phyloP scores from a whole-genome alignment of 495 filamentous ascomycete genomes.

The Penicillium canariense region DNA sequence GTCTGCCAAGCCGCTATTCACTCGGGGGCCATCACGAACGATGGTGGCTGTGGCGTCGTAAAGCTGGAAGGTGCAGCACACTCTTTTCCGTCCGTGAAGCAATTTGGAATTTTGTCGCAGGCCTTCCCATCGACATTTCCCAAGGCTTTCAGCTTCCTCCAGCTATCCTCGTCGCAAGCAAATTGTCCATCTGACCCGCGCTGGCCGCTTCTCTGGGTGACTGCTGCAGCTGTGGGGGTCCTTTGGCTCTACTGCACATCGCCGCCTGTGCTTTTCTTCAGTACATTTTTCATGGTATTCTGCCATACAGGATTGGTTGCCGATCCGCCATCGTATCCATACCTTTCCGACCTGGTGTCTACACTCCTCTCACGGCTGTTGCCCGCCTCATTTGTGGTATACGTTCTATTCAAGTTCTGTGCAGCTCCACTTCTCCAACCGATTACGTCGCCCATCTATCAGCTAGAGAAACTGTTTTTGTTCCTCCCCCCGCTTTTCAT shows the following conservation, averaged over 20 bases:
- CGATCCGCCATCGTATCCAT: constrained; percentile 62
- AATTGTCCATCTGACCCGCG: constrained; percentile 58
- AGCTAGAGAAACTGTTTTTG: constrained; percentile 69
- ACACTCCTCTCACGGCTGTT: constrained; percentile 68
- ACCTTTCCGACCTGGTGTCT: constrained; percentile 62
- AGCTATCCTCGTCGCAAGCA: constrained; percentile 36
- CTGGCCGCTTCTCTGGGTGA: constrained; percentile 74
- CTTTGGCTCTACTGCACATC: constrained; percentile 70
- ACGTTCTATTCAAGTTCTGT: constrained; percentile 72
- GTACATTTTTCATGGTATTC: constrained; percentile 69
- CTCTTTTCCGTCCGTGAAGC: constrained; percentile 56
- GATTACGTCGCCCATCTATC: constrained; percentile 55
- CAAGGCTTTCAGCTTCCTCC: constrained; percentile 66
- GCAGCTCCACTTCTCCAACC: constrained; percentile 51
- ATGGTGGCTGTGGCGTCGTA: constrained; percentile 75
- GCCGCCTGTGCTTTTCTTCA: constrained; percentile 66
- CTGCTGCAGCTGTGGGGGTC: constrained; percentile 60
- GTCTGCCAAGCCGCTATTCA: constrained; percentile 82
- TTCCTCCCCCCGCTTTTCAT: constrained; percentile 76
- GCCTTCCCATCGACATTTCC: constrained; percentile 77
- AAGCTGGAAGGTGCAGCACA: constrained; percentile 64
- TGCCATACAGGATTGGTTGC: constrained; percentile 76
- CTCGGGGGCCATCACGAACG: constrained; percentile 65
- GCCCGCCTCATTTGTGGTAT: constrained; percentile 71
- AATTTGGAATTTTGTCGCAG: constrained; percentile 64